Evolutionary conservation across 2,329 filamentous ascomycete genomes (phyloP), one percentile per base, ranked within the genome.

Genomic region (Calonectria henricotiae): DNA sequence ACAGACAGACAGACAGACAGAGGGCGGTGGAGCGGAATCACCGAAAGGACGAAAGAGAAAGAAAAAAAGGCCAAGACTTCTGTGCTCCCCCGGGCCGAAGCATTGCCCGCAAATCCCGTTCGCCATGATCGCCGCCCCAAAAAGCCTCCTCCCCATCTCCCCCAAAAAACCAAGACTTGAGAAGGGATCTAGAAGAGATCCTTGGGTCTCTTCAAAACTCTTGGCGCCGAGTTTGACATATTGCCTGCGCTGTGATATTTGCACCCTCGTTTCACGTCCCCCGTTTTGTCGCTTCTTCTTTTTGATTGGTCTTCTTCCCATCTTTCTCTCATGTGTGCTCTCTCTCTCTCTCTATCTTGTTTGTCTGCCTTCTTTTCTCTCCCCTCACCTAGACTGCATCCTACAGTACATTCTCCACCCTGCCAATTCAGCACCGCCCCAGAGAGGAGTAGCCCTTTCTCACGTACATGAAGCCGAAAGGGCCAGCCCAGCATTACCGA

Each of bases 81-180:
- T 54, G 49, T 35, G 30, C 49, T 54, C 12, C 47, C 49, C 49
- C 49, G 49, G 49, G 27, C 49, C 49, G 49, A 54, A 54, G 49
- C 49, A 54, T 35, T 17, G 30, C 49, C 49, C 49, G 49, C 17
- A 35, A 54, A 35, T 27, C 49, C 49, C 49, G 49, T 35, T 27
- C n/a, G 49, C 49, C 49, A 54, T 20, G 49, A 54, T 54, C 49
- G 49, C 12, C 41, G 41, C 44, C 44, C 43, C 44, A 25, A 46
- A 47, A 47, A 47, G 44, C 44, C 44, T 25, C n/a, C 23, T 47
- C 44, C 39, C 39, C 27, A 5, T 7, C 23, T 47, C 44, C 39
- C 39, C 27, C n/a, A 47, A 23, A 15, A 15, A 13, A 25, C 49
- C 49, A 54, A 54, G 49, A 35, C 49, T 35, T 54, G 49, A 13